Conservation (phyloP, 2,329 filamentous ascomycete genomes). For the Cercospora janseana region DNA sequence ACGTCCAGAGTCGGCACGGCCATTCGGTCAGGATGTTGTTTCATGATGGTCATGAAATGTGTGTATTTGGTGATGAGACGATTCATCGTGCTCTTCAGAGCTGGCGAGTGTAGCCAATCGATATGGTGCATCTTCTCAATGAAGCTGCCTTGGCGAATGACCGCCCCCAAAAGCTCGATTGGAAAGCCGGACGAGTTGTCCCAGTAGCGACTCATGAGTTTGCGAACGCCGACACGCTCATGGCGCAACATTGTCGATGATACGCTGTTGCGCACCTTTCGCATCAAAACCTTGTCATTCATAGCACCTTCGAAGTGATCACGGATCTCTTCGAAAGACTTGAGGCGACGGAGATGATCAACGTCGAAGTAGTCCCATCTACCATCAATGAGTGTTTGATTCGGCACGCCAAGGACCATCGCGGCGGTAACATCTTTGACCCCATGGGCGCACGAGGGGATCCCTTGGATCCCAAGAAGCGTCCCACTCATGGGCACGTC, state of each 20-base stretch:
- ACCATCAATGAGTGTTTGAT: slow-evolving; percentile 42
- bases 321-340: slow-evolving; percentile 43
- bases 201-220: slow-evolving; percentile 71
- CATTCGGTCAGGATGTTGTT: slow-evolving; percentile 45
- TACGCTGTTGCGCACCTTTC: slow-evolving; percentile 34
- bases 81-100: slow-evolving; percentile 60
- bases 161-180: slow-evolving; percentile 63
- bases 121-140: slow-evolving; percentile 72
- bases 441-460: slow-evolving; percentile 42
- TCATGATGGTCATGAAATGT: slow-evolving; percentile 63
- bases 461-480: slow-evolving; percentile 57
- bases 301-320: slow-evolving; percentile 52
- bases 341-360: slow-evolving; percentile 16
- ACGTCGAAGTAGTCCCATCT: slow-evolving; percentile 22
- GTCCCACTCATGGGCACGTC: slow-evolving; percentile 66
- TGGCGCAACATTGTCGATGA: slow-evolving; percentile 14
- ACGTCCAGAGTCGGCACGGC: slow-evolving; percentile 72
- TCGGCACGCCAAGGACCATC: slow-evolving; percentile 29
- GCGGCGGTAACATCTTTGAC: slow-evolving; percentile 22
- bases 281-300: slow-evolving; percentile 40
- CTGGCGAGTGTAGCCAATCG: slow-evolving; percentile 74
- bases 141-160: slow-evolving; percentile 65
- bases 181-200: slow-evolving; percentile 64
- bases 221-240: slow-evolving; percentile 51
- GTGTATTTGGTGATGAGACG: slow-evolving; percentile 64